Evolutionary conservation across 2,329 filamentous ascomycete species (phyloP), one percentile per base, ranked within the genome.

Genomic region (Penicillium sp.): DNA sequence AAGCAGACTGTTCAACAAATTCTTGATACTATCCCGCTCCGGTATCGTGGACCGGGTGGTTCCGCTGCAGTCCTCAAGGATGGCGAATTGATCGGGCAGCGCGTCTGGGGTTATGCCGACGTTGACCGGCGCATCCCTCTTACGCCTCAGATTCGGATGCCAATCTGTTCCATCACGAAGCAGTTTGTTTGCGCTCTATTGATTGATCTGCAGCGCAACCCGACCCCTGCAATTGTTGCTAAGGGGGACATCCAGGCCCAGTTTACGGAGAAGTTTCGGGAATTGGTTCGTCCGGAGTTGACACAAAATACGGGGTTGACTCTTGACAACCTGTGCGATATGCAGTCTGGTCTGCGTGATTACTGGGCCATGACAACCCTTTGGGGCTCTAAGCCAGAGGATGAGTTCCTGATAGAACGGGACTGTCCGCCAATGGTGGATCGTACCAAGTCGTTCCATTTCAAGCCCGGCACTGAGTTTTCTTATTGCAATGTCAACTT

Each of bases 151-250:
- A 78, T 70, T 1, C 66, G 69, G 9, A 60, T 79, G 20, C 77
- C 77, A 11, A 79, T 80, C 53, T 80, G 77, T 59, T 79, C 77
- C 6, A 79, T 79, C 55, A 73, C 76, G 2, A 80, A 80, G 59
- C 77, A 80, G 50, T 75, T 78, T 63, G 61, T 77, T 2, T 78
- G 75, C 51, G 66, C 72, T 5, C 56, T 74, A 4, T 54, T 78
- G 46, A 59, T 69, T 4, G 72, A 73, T 37, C 59, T 79, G 6
- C 58, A 73, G 41, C 63, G 66, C 5, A 68, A 74, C 11, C 69
- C 73, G 4, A 67, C 70, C 0, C 59, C 67, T 1, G 48, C 54
- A 7, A 68, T 75, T 59, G 59, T 55, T 11, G 63, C 56, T 18
- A 64, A 63, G n/a, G 62, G 63, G 2, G 68, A 71, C 48, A 57